phyloP scores from a whole-genome alignment of 2,329 filamentous ascomycete species.

The Xylaria sp. region DNA sequence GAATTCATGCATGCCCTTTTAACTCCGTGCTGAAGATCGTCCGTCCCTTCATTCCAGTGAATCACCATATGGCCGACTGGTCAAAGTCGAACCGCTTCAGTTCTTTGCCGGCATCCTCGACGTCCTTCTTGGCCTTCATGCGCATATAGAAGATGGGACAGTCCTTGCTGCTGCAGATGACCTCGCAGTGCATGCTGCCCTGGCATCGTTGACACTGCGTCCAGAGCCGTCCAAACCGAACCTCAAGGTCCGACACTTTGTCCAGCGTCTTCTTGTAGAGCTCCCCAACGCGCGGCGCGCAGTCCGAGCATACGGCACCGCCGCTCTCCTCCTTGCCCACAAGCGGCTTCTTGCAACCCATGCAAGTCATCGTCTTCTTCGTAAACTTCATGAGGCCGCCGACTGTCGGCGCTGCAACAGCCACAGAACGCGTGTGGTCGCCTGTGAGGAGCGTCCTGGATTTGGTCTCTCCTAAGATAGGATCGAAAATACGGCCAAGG shows the following conservation, averaged over 20 bases:
- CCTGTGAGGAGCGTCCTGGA: slow-evolving; percentile 84
- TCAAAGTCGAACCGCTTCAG: slow-evolving; percentile 87
- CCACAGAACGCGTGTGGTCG: slow-evolving; percentile 92
- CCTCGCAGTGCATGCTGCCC: slow-evolving; percentile 96
- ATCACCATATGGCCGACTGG: slow-evolving; percentile 65
- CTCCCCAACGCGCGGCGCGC: slow-evolving; percentile 82
- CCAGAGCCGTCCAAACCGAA: slow-evolving; percentile 91
- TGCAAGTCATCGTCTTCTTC: slow-evolving; percentile 96
- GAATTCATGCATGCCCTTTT: slow-evolving; percentile 17
- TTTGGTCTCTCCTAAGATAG: slow-evolving; percentile 92
- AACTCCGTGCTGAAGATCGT: slow-evolving; percentile 18
- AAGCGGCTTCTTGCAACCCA: slow-evolving; percentile 98
- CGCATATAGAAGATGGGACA: slow-evolving; percentile 99
- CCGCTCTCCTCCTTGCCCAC: slow-evolving; percentile 75
- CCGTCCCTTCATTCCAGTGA: slow-evolving; percentile 8
- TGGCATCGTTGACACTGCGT: slow-evolving; percentile 98
- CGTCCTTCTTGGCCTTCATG: slow-evolving; percentile 99
- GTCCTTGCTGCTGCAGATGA: slow-evolving; percentile 94
- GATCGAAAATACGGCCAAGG: slow-evolving; percentile 92
- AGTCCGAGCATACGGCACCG: slow-evolving; percentile 88
- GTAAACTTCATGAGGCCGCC: slow-evolving; percentile 98
- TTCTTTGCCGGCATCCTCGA: slow-evolving; percentile 93
- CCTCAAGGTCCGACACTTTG: slow-evolving; percentile 89
- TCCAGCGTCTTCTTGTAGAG: slow-evolving; percentile 89
- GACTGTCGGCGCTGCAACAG: slow-evolving; percentile 85